A percentile compares a stretch with the other conserved stretches of the same genome.
Conservation (phyloP, 805 yeast species). For the Kluyveromyces aestuarii region DNA sequence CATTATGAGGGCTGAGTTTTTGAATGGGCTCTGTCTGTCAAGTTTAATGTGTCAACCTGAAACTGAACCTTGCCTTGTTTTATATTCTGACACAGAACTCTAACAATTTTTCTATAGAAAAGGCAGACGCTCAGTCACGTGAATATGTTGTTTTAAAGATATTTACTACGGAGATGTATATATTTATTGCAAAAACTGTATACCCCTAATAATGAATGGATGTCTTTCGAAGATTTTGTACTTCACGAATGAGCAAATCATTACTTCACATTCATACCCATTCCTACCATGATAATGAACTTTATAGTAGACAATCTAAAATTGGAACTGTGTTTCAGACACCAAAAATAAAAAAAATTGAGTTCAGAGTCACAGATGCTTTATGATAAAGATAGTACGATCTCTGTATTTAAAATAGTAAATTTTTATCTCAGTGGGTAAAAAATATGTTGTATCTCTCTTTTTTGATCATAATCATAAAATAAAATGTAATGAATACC, state of each 20-base stretch:
- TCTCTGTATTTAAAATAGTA: background rate
- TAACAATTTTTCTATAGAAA: background rate
- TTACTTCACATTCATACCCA: background rate
- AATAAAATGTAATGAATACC: background rate
- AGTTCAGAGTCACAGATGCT: background rate
- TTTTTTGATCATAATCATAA: background rate
- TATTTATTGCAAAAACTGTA: background rate
- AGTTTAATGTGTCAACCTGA: background rate
- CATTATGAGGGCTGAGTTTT: too few relatives aligned
- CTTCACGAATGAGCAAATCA: background rate
- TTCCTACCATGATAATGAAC: background rate
- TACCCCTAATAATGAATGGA: background rate
- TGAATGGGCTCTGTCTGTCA: too few relatives aligned
- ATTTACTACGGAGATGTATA: background rate
- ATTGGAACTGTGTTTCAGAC: background rate
- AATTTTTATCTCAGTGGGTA: background rate
- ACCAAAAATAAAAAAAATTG: background rate
- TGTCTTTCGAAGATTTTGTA: background rate
- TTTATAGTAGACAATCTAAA: background rate
- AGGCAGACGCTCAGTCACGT: background rate
- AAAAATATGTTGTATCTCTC: background rate
- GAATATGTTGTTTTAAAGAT: background rate
- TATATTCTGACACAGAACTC: background rate
- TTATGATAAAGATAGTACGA: background rate
- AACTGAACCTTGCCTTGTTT: background rate